Percentiles rank a stretch among this genome's conserved stretches.
Conservation (phyloP, 176 grass and related monocot species). For the Olyra latifolia region DNA sequence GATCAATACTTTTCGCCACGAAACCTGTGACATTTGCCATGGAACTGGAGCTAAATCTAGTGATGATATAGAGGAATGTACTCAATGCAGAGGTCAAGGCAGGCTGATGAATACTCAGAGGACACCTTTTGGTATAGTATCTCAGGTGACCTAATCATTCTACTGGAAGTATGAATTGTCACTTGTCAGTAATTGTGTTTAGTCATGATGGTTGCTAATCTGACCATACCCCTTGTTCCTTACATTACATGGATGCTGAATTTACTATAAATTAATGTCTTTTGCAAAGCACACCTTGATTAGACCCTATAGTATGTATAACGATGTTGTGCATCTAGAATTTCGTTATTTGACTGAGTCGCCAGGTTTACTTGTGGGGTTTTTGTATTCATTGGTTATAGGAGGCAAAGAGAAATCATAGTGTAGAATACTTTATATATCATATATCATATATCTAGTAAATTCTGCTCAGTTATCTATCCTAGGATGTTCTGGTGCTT, state of each 20-base stretch:
- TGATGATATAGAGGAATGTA: slow-evolving; percentile 54
- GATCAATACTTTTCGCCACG: slow-evolving; percentile 48
- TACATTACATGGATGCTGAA: not conserved
- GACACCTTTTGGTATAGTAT: slow-evolving; percentile 84
- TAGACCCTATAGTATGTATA: not conserved
- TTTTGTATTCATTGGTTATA: not conserved
- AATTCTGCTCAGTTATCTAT: slow-evolving; percentile 1
- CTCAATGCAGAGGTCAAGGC: slow-evolving; percentile 73
- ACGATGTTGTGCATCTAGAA: not conserved
- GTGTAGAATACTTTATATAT: not conserved
- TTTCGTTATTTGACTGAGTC: not conserved
- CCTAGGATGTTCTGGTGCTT: not conserved
- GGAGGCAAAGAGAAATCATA: not conserved
- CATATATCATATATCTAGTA: not conserved
- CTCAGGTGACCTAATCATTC: slow-evolving; percentile 59
- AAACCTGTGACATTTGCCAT: slow-evolving; percentile 66
- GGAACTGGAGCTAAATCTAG: slow-evolving; percentile 82
- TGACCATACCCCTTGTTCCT: not conserved
- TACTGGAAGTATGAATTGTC: slow-evolving; percentile 8
- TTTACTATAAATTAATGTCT: not conserved
- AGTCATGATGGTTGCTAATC: not conserved
- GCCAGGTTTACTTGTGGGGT: not conserved
- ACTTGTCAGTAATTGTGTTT: slow-evolving; percentile 25
- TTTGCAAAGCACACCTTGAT: not conserved
- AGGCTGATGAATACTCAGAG: slow-evolving; percentile 65